A percentile compares a stretch with the other conserved stretches of the same genome.
Conservation (phyloP, 2,329 filamentous ascomycete species). For the Fusarium anguioides region DNA sequence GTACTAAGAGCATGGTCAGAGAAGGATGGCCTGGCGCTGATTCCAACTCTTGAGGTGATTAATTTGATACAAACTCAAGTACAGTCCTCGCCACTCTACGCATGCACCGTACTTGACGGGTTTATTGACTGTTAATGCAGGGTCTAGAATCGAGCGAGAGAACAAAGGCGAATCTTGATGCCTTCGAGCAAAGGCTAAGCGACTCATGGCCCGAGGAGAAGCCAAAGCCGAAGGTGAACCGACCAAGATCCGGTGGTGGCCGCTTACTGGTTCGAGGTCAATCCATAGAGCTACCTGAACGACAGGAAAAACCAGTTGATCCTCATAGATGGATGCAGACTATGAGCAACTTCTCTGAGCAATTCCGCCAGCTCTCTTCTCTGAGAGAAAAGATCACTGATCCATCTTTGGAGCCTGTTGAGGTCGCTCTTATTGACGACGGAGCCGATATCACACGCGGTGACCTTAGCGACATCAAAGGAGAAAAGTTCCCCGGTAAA, state of each 20-base stretch:
- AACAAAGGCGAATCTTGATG: neutral
- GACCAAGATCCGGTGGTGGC: neutral
- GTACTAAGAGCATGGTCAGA: slow-evolving; percentile 17
- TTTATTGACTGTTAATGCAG: neutral
- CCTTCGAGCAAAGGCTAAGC: neutral
- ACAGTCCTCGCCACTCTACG: neutral
- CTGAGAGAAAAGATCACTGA: neutral
- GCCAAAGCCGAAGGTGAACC: neutral
- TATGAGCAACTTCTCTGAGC: neutral
- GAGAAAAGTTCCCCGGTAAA: neutral
- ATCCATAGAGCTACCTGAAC: neutral
- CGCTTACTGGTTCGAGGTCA: neutral
- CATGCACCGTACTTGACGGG: accelerated
- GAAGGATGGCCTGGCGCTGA: slow-evolving; percentile 3
- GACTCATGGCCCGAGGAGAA: neutral
- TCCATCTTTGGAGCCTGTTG: neutral
- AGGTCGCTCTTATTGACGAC: neutral
- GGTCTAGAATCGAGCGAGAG: neutral
- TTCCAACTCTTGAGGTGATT: neutral
- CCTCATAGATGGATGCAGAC: neutral
- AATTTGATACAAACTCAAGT: slow-evolving; percentile 9
- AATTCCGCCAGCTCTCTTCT: neutral
- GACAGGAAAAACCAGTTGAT: neutral
- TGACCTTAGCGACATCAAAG: neutral
- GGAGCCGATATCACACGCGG: neutral